Conservation (phyloP, 331 rosid species). For the Cydonia oblonga region DNA sequence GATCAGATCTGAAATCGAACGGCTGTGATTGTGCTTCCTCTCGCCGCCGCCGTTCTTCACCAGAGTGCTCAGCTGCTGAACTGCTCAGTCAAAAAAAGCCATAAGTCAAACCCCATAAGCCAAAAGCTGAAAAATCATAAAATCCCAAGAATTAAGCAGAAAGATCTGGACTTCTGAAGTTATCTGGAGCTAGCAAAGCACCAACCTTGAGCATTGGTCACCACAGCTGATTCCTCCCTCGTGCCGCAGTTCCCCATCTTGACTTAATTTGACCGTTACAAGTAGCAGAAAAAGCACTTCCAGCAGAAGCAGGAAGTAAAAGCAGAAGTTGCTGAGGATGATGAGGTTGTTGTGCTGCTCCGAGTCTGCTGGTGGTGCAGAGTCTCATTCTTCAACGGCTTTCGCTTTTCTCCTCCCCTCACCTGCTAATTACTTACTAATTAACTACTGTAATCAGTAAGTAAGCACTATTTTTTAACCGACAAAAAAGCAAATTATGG, state of each 20-base stretch:
- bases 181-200: not conserved
- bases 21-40: constrained; percentile 42
- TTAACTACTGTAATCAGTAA: too few relatives aligned
- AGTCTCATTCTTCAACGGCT: constrained; percentile 26
- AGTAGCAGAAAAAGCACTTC: not conserved
- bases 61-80: constrained; percentile 57
- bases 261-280: not conserved
- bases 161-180: not conserved
- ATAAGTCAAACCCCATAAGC: not conserved
- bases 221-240: constrained; percentile 94
- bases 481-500: not conserved
- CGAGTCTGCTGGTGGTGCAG: constrained; percentile 14
- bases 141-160: not conserved
- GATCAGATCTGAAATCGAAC: constrained; percentile 90
- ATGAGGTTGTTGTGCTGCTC: constrained; percentile 1
- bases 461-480: not conserved
- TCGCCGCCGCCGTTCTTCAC: constrained; percentile 27
- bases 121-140: not conserved
- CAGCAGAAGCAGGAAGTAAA: not conserved
- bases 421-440: too few relatives aligned
- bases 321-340: constrained; percentile 5
- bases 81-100: constrained; percentile 23
- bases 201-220: constrained; percentile 88
- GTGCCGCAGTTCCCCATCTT: constrained; percentile 96
- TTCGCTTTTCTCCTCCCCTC: constrained; percentile 4